These are phyloP conservation scores for Pittosporum tobira DNA, from an alignment of 129 eudicot genomes.

Conservation along the genomic window DNA sequence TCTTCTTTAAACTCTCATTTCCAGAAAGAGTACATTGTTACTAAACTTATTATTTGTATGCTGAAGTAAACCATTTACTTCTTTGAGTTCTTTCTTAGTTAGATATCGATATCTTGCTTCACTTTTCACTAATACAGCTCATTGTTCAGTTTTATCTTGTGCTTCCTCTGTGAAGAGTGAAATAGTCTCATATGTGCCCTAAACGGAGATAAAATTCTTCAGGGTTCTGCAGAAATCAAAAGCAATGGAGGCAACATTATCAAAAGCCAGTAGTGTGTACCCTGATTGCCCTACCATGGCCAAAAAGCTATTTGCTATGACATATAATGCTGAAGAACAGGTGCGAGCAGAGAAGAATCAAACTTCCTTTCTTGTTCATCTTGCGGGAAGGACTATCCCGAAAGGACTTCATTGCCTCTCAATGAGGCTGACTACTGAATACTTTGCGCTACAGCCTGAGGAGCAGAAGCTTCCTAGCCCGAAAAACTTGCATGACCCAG, in stretches of 20 bases:
- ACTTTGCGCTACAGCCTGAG: constrained; percentile 39
- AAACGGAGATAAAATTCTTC: constrained; percentile 13
- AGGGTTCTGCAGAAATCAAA: constrained; percentile 45
- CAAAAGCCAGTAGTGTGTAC: constrained; percentile 39
- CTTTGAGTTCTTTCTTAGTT: no score
- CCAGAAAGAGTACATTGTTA: no score
- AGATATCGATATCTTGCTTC: background rate
- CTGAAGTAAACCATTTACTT: no score
- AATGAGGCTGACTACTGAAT: constrained; percentile 49
- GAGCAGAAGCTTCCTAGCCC: constrained; percentile 26
- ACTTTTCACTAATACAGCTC: background rate
- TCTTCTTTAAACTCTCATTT: no score
- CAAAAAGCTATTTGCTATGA: constrained; percentile 52
- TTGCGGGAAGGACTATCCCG: constrained; percentile 58
- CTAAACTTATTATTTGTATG: no score
- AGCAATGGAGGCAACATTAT: constrained; percentile 45
- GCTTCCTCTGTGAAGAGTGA: background rate
- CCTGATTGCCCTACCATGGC: constrained; percentile 53
- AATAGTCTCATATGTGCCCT: background rate
- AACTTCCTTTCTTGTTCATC: constrained; percentile 35
- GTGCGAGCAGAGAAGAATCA: constrained; percentile 30
- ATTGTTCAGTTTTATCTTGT: no score
- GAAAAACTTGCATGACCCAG: constrained; percentile 39
- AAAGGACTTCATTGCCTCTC: constrained; percentile 71
- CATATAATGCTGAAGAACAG: constrained; percentile 51